Percentiles rank a stretch among this genome's conserved stretches.
phyloP scores from a whole-genome alignment of 2,329 filamentous ascomycete species.

The Akanthomyces uredinophilus region DNA sequence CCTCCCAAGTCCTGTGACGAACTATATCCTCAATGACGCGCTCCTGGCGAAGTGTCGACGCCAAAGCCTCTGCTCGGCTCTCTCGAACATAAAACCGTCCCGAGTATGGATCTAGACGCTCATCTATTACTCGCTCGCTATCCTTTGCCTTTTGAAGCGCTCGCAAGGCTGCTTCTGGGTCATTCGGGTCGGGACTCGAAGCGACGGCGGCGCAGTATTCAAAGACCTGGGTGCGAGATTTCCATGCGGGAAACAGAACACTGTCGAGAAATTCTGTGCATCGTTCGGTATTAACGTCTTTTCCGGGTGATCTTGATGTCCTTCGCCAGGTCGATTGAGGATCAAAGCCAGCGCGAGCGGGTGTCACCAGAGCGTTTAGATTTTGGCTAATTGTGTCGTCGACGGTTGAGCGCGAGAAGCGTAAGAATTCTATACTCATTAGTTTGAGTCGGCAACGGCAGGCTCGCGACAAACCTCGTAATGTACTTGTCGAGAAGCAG shows the following conservation, averaged over 20 bases:
- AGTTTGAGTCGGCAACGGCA: neutral
- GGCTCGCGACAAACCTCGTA: constrained; percentile 52
- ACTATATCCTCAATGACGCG: constrained; percentile 74
- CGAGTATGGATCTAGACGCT: constrained; percentile 88
- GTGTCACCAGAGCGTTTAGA: constrained; percentile 81
- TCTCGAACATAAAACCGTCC: constrained; percentile 75
- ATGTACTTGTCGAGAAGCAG: constrained; percentile 65
- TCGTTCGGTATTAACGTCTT: constrained; percentile 53
- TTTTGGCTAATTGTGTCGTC: constrained; percentile 94
- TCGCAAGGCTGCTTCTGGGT: constrained; percentile 68
- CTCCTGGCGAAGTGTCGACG: constrained; percentile 68
- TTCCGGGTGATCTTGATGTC: constrained; percentile 43
- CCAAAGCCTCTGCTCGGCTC: constrained; percentile 73
- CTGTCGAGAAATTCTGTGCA: constrained; percentile 70
- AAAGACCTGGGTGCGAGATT: constrained; percentile 73
- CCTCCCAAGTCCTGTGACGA: constrained; percentile 72
- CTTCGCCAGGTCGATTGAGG: constrained; percentile 68
- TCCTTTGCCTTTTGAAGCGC: constrained; percentile 66
- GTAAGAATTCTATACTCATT: constrained; percentile 71
- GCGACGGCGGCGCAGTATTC: constrained; percentile 88
- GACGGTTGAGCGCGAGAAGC: constrained; percentile 74
- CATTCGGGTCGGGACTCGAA: constrained; percentile 78
- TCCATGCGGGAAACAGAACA: constrained; percentile 85
- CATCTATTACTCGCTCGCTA: constrained; percentile 72
- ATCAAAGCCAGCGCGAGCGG: constrained; percentile 68